Conservation (phyloP, 108 stramenopile genomes). For the Schizochytrium sp. region DNA sequence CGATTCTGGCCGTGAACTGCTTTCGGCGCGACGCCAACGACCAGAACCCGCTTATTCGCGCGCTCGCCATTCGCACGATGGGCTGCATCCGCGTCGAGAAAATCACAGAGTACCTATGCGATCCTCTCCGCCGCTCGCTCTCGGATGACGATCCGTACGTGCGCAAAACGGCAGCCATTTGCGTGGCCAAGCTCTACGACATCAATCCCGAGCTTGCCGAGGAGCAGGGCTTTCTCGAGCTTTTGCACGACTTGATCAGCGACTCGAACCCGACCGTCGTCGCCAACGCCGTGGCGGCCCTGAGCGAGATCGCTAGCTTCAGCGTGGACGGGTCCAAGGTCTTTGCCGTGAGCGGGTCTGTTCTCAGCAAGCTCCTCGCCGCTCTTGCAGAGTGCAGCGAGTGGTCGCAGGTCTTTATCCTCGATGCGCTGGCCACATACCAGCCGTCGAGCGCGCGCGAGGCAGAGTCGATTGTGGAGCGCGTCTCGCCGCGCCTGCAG, state of each 20-base stretch:
- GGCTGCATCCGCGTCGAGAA: constrained; percentile 98
- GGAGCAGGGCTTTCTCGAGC: constrained; percentile 92
- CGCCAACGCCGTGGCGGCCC: constrained; percentile 97
- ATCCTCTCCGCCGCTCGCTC: constrained; percentile 79
- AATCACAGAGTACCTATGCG: constrained; percentile 97
- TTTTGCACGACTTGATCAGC: constrained; percentile 82
- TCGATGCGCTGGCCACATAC: constrained; percentile 94
- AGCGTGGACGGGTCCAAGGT: constrained; percentile 72
- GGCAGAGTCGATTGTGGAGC: constrained; percentile 95
- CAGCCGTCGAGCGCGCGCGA: constrained; percentile 76
- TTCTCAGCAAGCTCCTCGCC: constrained; percentile 90
- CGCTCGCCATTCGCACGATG: constrained; percentile 97
- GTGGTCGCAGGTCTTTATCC: constrained; percentile 98
- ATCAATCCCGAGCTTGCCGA: constrained; percentile 89
- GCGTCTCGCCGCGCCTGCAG: constrained; percentile 93
- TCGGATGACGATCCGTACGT: constrained; percentile 89
- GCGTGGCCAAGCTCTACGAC: constrained; percentile 98
- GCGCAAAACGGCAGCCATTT: constrained; percentile 96
- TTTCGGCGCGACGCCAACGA: constrained; percentile 97
- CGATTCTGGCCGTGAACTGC: constrained; percentile 96
- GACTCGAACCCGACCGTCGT: constrained; percentile 96
- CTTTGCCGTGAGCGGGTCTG: constrained; percentile 80
- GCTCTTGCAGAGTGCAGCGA: constrained; percentile 98
- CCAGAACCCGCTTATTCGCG: constrained; percentile 95
- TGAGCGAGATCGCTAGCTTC: constrained; percentile 90